Evolutionary conservation across 2,329 filamentous ascomycete species (phyloP), one percentile per base, ranked within the genome.

Genomic region (Paramyrothecium roridum): DNA sequence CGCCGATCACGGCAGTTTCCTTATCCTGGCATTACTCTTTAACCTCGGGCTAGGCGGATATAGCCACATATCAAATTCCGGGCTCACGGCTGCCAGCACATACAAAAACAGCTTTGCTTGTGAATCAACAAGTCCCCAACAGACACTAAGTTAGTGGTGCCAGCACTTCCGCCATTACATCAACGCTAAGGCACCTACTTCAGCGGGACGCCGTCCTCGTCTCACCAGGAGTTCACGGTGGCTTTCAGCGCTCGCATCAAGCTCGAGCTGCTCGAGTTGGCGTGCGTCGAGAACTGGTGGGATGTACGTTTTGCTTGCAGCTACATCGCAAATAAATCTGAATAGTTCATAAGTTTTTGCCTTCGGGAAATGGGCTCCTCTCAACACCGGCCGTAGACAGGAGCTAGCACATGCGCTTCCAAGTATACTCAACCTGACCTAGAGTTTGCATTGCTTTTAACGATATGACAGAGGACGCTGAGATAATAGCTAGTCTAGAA

Each of bases 201-300:
- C 67, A 76, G 19, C 62, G 68, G 16, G 64, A 71, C 30, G 70
- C 74, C 50, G 71, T 80, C 48, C 63, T 89, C 43, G 76, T 87
- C 3, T 84, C 81, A 52, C 86, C 85, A 0, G 86, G 86, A 33
- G 85, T 89, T 2, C 88, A 88, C 64, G 86, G 90, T 74, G 86
- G 86, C 13, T 79, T n/a, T 88, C 54, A 84, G 83, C 2, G 85
- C 86, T 1, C 76, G 86, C 1, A 80, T 89, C 55, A 85, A 85
- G 1, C 74, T 87, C n/a, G n/a, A n/a, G n/a, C n/a, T n/a, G n/a
- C n/a, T n/a, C n/a, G n/a, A n/a, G n/a, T n/a, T n/a, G n/a, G n/a
- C n/a, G n/a, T n/a, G n/a, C n/a, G n/a, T n/a, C n/a, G n/a, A n/a
- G n/a, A n/a, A n/a, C n/a, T n/a, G n/a, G n/a, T n/a, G n/a, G 21